These are phyloP conservation scores for Tricholoma saponaceum DNA, from an alignment of 768 basidiomycete genomes.

Conservation along the genomic window DNA sequence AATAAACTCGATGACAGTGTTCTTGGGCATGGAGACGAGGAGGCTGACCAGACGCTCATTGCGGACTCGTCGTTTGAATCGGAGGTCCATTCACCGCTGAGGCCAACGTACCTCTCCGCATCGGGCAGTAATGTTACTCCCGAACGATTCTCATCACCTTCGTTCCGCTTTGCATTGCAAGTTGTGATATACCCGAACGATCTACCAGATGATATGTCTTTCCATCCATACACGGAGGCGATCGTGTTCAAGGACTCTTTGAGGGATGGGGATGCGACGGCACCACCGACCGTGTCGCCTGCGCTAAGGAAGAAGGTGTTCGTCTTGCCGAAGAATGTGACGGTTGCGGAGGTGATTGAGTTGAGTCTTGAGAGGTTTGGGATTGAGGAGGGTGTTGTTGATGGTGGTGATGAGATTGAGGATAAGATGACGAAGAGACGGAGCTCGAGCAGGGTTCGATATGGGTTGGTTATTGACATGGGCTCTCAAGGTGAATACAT, in stretches of 20 bases:
- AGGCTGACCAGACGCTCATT: conserved; percentile 40
- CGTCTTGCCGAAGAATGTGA: conserved; percentile 90
- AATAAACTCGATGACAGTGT: conserved; percentile 36
- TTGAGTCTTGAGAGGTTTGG: conserved; percentile 90
- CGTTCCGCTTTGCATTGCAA: conserved; percentile 81
- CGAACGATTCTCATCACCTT: conserved; percentile 80
- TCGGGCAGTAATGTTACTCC: conserved; percentile 44
- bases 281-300: conserved; percentile 53
- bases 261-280: conserved; percentile 42
- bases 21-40: conserved; percentile 26
- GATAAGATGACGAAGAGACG: conserved; percentile 83
- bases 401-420: conserved; percentile 97
- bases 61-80: conserved; percentile 33
- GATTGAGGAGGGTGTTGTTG: conserved; percentile 94
- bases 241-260: conserved; percentile 85
- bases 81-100: conserved; percentile 23
- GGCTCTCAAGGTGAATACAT: conserved; percentile 58
- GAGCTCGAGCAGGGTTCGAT: conserved; percentile 76
- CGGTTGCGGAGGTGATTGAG: conserved; percentile 95
- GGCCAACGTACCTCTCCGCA: conserved; percentile 39
- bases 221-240: conserved; percentile 90
- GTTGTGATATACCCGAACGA: conserved; percentile 86
- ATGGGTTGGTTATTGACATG: conserved; percentile 64
- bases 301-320: conserved; percentile 76
- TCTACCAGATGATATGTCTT: conserved; percentile 91